Evolutionary conservation across 441 rosid species (phyloP).

Genomic region (Populus hybrid): DNA sequence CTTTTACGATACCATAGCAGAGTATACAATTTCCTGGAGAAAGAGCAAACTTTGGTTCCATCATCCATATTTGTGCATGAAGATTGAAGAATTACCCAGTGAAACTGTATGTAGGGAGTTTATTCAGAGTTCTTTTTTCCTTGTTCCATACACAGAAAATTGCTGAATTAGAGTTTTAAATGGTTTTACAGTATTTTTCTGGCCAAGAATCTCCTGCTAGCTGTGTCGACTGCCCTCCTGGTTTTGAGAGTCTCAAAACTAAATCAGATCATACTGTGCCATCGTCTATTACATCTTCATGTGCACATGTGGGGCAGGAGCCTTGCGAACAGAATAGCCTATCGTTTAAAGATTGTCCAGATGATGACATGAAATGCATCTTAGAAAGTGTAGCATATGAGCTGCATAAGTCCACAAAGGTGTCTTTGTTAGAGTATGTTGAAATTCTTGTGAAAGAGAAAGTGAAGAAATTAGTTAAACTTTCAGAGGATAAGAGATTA

Average conservation of each 20-base stretch:
- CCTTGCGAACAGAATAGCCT: conserved; percentile 26
- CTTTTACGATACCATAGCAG: conserved; percentile 63
- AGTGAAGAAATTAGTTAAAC: conserved; percentile 33
- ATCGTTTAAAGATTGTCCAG: conserved; percentile 20
- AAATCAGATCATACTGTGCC: conserved; percentile 24
- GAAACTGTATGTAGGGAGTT: conserved; percentile 37
- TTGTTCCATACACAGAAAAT: conserved; percentile 12
- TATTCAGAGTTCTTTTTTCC: not conserved
- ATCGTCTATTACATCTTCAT: conserved; percentile 22
- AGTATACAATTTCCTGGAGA: conserved; percentile 64
- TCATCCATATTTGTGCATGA: conserved; percentile 29
- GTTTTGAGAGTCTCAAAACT: conserved; percentile 35
- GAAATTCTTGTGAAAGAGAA: conserved; percentile 52
- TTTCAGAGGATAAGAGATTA: conserved; percentile 31
- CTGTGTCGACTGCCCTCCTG: conserved; percentile 41
- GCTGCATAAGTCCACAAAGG: conserved; percentile 55
- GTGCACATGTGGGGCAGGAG: conserved; percentile 21
- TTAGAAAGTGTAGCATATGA: conserved; percentile 54
- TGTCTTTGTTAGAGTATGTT: conserved; percentile 43
- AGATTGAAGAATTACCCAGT: conserved; percentile 26
- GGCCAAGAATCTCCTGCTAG: conserved; percentile 34
- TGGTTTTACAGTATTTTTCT: conserved; percentile 38
- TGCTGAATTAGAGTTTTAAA: conserved; percentile 22
- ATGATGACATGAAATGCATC: conserved; percentile 36
- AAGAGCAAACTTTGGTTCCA: conserved; percentile 65